Conservation (phyloP, 1,284 basidiomycete genomes). For the Erythrobasidium hasegawianum region DNA sequence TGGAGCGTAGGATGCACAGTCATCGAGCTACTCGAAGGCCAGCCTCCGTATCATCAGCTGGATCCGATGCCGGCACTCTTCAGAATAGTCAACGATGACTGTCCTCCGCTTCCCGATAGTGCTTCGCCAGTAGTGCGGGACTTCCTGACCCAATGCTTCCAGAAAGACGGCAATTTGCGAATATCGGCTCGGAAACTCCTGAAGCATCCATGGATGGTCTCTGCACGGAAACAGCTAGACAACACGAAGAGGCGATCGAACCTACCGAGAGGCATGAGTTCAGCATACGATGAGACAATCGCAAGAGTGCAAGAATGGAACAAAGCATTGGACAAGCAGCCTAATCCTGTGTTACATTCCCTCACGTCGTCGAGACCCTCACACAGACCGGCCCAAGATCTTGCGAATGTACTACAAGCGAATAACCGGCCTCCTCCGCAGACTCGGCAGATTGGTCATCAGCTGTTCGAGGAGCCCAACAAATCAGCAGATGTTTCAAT, state of each 20-base stretch:
- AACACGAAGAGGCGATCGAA: constrained; percentile 43
- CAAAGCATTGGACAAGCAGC: constrained; percentile 67
- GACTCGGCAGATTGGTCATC: background rate
- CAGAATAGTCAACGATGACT: constrained; percentile 95
- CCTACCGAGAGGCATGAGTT: constrained; percentile 9
- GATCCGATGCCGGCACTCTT: constrained; percentile 98
- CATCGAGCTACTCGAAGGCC: constrained; percentile 91
- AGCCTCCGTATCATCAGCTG: constrained; percentile 90
- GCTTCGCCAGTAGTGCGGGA: constrained; percentile 83
- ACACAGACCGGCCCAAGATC: constrained; percentile 25
- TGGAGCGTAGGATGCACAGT: constrained; percentile 96
- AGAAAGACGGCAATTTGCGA: constrained; percentile 91
- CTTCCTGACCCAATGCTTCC: constrained; percentile 95
- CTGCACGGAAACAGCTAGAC: constrained; percentile 70
- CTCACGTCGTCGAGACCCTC: background rate
- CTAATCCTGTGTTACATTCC: background rate
- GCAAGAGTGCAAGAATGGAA: constrained; percentile 98
- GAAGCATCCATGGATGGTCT: constrained; percentile 91
- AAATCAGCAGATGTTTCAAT: background rate
- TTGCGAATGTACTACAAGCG: constrained; percentile 29
- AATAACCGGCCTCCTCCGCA: background rate
- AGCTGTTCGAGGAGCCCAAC: background rate
- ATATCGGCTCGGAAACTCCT: constrained; percentile 90
- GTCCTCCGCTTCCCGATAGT: constrained; percentile 89
- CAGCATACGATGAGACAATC: constrained; percentile 78